Percentiles rank a stretch among this genome's conserved stretches.
Evolutionary conservation across 2,329 filamentous ascomycete species (phyloP).

Genomic region (Fusarium palustre): DNA sequence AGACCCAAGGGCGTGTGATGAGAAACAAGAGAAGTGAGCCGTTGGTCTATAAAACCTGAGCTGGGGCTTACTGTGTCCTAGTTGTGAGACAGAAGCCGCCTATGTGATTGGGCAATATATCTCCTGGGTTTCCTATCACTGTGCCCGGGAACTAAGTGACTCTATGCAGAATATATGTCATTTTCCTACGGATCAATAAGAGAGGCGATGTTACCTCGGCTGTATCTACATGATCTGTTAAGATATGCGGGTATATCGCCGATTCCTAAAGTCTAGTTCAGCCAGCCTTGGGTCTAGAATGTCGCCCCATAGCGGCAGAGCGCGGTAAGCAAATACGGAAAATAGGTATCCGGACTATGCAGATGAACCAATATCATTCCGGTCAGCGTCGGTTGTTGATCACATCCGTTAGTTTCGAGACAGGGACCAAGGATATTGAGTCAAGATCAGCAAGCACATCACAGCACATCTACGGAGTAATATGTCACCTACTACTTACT

Average conservation of each 20-base stretch:
- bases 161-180: neutral
- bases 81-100: constrained; percentile 10
- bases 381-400: neutral
- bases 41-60: neutral
- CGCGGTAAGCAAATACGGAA: neutral
- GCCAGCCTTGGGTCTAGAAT: neutral
- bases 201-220: neutral
- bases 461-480: constrained; percentile 31
- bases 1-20: constrained; percentile 4
- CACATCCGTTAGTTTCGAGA: constrained; percentile 17
- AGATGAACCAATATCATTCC: constrained; percentile 4
- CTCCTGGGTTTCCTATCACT: constrained; percentile 1
- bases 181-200: neutral
- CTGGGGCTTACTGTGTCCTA: constrained; percentile 1
- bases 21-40: neutral
- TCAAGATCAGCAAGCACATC: constrained; percentile 8
- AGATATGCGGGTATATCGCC: constrained; percentile 7
- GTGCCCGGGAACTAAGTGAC: neutral
- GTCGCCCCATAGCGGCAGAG: constrained; percentile 1
- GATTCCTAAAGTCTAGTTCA: constrained; percentile 3
- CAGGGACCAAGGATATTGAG: neutral
- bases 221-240: neutral
- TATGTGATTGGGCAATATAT: constrained; percentile 10
- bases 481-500: constrained; percentile 16
- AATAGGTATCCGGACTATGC: neutral